Conservation (phyloP, 768 basidiomycete species). For the Brasilioporus rufonigricans region DNA sequence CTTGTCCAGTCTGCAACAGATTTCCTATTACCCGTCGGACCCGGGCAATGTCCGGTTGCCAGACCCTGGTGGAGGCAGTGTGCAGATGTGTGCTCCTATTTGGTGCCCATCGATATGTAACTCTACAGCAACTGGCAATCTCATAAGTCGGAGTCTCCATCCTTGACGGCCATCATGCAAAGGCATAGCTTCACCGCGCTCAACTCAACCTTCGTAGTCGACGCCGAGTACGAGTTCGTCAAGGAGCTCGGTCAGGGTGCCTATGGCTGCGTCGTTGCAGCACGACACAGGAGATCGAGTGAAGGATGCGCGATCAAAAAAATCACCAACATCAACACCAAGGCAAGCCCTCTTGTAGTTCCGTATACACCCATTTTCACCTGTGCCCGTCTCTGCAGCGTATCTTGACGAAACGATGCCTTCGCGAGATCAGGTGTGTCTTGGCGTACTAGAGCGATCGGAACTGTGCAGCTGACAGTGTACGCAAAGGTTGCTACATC, state of each 20-base stretch:
- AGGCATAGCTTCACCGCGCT: slow-evolving; percentile 80
- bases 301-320: slow-evolving; percentile 96
- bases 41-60: neutral
- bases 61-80: too few species aligned
- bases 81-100: slow-evolving; percentile 24
- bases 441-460: neutral
- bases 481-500: slow-evolving; percentile 74
- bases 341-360: slow-evolving; percentile 44
- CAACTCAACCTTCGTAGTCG: slow-evolving; percentile 85
- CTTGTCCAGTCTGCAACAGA: neutral
- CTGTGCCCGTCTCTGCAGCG: slow-evolving; percentile 44
- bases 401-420: slow-evolving; percentile 94
- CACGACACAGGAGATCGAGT: slow-evolving; percentile 77
- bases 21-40: neutral
- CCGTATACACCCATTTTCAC: slow-evolving; percentile 9
- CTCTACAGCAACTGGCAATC: slow-evolving; percentile 3
- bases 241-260: slow-evolving; percentile 98
- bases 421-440: slow-evolving; percentile 87
- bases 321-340: slow-evolving; percentile 91
- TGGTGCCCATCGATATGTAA: slow-evolving; percentile 32
- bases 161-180: slow-evolving; percentile 41
- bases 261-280: slow-evolving; percentile 89
- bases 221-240: slow-evolving; percentile 87
- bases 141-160: neutral
- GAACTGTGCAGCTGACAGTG: slow-evolving; percentile 14